Conservation (phyloP, 2,329 filamentous ascomycete genomes). For the Colletotrichum sansevieriae region DNA sequence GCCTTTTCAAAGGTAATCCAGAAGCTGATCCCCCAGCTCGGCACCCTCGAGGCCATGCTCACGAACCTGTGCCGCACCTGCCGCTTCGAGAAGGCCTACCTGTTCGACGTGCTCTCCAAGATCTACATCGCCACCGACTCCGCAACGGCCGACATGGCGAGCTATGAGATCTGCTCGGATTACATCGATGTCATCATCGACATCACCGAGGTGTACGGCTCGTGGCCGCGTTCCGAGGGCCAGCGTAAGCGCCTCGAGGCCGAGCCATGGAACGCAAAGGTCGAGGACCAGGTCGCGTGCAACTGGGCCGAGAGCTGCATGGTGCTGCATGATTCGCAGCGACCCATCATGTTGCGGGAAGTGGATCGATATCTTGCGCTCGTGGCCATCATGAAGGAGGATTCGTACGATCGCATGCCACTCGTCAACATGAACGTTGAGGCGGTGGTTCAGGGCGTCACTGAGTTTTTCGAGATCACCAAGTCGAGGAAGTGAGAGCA, state of each 20-base stretch:
- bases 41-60: conserved; percentile 92
- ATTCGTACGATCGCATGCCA: conserved; percentile 85
- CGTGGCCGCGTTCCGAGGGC: conserved; percentile 71
- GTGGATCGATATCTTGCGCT: conserved; percentile 82
- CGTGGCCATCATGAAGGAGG: conserved; percentile 89
- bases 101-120: conserved; percentile 97
- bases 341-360: conserved; percentile 76
- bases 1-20: conserved; percentile 99
- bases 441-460: conserved; percentile 82
- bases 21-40: conserved; percentile 93
- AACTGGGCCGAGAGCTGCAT: conserved; percentile 76
- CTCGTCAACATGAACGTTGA: conserved; percentile 90
- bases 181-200: conserved; percentile 99
- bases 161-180: conserved; percentile 98
- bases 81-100: conserved; percentile 96
- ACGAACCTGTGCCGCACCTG: conserved; percentile 95
- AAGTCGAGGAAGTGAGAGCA: conserved; percentile 62
- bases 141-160: conserved; percentile 91
- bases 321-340: conserved; percentile 73
- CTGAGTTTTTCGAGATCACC: conserved; percentile 82
- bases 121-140: conserved; percentile 99
- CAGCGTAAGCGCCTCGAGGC: conserved; percentile 70
- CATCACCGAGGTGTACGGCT: conserved; percentile 93
- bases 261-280: conserved; percentile 70
- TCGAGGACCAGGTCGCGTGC: conserved; percentile 76